Evolutionary conservation across 2,329 filamentous ascomycete species (phyloP), one percentile per base, ranked within the genome.

Genomic region (Mycosphaerella sp.): DNA sequence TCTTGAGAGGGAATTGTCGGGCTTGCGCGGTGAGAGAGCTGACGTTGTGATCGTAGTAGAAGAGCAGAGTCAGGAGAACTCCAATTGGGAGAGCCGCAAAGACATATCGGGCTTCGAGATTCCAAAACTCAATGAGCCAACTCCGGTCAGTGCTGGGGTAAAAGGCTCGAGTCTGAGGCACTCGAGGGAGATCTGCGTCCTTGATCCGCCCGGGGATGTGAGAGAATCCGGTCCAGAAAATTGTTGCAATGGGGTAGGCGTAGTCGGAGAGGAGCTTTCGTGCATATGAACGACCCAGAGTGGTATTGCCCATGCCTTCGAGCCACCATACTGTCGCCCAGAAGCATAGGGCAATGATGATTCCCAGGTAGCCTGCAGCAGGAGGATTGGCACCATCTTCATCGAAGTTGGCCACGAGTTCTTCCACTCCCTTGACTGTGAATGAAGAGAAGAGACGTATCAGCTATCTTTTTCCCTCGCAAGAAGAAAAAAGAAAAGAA

Each of bases 31-130:
- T 80, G 32, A 82, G 71, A 23, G 76, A 79, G 56, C 76, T 79
- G 48, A 81, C 76, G 72, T 70, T 70, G 64, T 80, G 78, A 64
- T 80, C 78, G 59, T 79, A 80, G 65, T 80, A 81, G 67, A 80
- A 80, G 2, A 81, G 71, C 4, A 78, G 59, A 57, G 77, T 80
- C 31, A 79, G 66, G 29, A 81, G 62, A 50, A 80, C 75, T 0
- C 77, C 78, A 54, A 80, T 78, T 0, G 78, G 78, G 21, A 79
- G 59, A 2, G 78, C 75, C 1, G 78, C 73, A 51, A 80, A 80
- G 2, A 80, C 70, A 75, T 77, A 79, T 58, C 76, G 76, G 14
- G 71, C 70, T 12, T 76, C 71, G 4, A 80, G 66, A 21, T 72
- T 74, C 77, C 78, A 80, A 60, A 81, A 81, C 36, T 75, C 69